A percentile compares a stretch with the other conserved stretches of the same genome.
Evolutionary conservation across 768 basidiomycete genomes (phyloP).

Genomic region (Mycena galopus): DNA sequence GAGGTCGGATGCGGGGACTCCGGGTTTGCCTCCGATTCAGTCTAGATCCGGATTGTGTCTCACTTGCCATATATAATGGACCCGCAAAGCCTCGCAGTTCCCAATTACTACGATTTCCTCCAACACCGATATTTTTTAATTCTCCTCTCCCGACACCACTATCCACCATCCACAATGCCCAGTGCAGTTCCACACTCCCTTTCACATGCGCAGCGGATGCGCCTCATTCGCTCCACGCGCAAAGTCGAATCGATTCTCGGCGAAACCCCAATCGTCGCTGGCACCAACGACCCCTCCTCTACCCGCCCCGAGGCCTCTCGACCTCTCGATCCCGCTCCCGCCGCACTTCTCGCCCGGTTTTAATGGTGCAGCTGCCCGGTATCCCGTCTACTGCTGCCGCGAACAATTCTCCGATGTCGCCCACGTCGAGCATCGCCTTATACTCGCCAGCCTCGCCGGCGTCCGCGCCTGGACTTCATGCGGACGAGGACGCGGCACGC

Average conservation of each 20-base stretch:
- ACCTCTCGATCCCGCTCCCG: neutral
- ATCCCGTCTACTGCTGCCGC: neutral
- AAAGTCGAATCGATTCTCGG: slow-evolving; percentile 71
- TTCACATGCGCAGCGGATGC: slow-evolving; percentile 56
- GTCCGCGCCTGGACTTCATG: neutral
- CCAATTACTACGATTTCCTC: too few relatives aligned
- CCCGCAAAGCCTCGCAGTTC: too few relatives aligned
- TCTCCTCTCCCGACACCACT: too few relatives aligned
- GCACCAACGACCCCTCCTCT: neutral
- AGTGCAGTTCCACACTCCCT: neutral
- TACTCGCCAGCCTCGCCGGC: neutral
- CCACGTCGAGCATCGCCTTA: neutral
- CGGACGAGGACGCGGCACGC: slow-evolving; percentile 35
- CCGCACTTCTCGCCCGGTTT: neutral
- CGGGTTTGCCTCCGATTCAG: too few relatives aligned
- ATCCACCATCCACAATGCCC: neutral
- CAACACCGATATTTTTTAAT: too few relatives aligned
- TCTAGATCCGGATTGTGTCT: too few relatives aligned
- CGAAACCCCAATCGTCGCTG: slow-evolving; percentile 31
- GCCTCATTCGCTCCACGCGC: slow-evolving; percentile 69
- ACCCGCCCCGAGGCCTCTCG: neutral
- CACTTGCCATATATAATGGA: too few relatives aligned
- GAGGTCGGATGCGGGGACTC: too few relatives aligned
- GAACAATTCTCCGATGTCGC: neutral
- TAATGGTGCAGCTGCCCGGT: neutral